Conservation (phyloP, 257 asterid genomes). For the Ilex asprella region DNA sequence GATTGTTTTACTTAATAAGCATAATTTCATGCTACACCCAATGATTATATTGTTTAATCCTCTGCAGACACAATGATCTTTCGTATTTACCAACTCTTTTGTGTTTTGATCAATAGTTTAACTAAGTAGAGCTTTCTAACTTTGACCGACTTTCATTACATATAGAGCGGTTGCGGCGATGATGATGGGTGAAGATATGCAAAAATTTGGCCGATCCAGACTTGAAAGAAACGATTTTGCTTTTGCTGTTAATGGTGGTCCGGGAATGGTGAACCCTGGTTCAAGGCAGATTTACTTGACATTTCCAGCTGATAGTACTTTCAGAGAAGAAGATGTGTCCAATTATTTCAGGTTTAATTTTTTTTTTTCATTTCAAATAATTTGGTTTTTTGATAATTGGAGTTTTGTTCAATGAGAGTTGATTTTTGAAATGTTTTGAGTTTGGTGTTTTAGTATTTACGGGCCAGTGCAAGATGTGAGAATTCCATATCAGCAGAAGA, state of each 20-base stretch:
- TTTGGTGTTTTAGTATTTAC: constrained; percentile 22
- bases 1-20: no score
- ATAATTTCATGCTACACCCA: no score
- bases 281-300: constrained; percentile 71
- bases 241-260: constrained; percentile 29
- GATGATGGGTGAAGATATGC: constrained; percentile 44
- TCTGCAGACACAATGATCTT: no score
- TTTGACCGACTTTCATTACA: no score
- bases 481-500: constrained; percentile 68
- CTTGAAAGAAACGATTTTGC: constrained; percentile 38
- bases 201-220: constrained; percentile 30
- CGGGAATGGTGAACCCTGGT: constrained; percentile 33
- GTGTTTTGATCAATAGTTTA: background rate
- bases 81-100: no score
- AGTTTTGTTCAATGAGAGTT: background rate
- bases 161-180: constrained; percentile 22
- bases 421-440: background rate
- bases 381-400: background rate
- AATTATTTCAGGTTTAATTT: constrained; percentile 47
- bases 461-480: constrained; percentile 79
- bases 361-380: background rate
- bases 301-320: constrained; percentile 66
- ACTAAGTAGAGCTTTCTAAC: no score
- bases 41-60: no score
- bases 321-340: constrained; percentile 65